These are phyloP conservation scores for Camellia lanceoleosa DNA, from an alignment of 148 eudicot genomes.

Conservation along the genomic window DNA sequence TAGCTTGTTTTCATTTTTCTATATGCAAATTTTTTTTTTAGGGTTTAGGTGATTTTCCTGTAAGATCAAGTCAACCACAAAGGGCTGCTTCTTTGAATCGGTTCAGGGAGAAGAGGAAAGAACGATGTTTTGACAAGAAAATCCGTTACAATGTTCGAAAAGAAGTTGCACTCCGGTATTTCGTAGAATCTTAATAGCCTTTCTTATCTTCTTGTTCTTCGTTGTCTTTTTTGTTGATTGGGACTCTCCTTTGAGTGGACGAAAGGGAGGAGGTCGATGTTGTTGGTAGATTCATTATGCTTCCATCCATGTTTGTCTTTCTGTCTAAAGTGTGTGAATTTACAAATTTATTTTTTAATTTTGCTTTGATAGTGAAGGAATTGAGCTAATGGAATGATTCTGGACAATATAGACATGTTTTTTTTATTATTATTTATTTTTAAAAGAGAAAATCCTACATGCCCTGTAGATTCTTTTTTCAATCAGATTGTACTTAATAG, in stretches of 20 bases:
- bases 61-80: conserved; percentile 61
- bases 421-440: too few relatives aligned
- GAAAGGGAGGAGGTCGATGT: neutral
- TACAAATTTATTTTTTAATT: neutral
- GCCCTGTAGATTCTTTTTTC: too few relatives aligned
- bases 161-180: conserved; percentile 85
- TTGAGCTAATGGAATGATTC: too few relatives aligned
- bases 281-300: neutral
- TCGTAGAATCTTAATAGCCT: neutral
- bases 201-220: neutral
- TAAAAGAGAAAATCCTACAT: too few relatives aligned
- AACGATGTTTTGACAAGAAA: conserved; percentile 84
- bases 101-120: conserved; percentile 90
- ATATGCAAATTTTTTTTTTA: conserved; percentile 16
- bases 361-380: neutral
- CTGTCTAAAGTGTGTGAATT: neutral
- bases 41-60: conserved; percentile 58
- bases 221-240: neutral
- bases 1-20: conserved; percentile 9
- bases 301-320: neutral
- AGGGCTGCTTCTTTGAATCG: conserved; percentile 83
- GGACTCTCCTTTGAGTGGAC: neutral
- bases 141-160: conserved; percentile 81
- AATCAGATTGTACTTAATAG: too few relatives aligned
- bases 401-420: too few relatives aligned